Evolutionary conservation across 208 protist genomes (phyloP), one percentile per base, ranked within the genome.

Genomic region (Trypanosoma theileri): DNA sequence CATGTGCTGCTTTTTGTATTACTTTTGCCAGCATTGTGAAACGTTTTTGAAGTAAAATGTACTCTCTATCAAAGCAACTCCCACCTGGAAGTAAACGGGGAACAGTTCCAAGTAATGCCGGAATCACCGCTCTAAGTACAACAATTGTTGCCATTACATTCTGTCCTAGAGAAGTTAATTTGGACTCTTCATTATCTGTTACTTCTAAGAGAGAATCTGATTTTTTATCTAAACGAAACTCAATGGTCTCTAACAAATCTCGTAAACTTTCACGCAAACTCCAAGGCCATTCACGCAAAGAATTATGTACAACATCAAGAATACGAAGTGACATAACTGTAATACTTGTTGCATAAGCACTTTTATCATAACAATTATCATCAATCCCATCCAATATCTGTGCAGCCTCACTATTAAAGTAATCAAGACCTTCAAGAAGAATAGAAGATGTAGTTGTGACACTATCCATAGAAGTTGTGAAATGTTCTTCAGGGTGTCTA

Each of bases 1-100:
- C 81, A 70, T 80, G 74, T 16, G 81, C 78, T 13, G 78, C 73
- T 40, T 74, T 78, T 58, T 81, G 73, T 54, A 69, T 46, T 12
- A 84, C 11, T 31, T 71, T 74, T 4, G 75, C 68, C 42, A 84
- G 40, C 56, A 69, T 31, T 8, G 26, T 75, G 48, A 63, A 75
- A 24, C 78, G 77, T 26, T 69, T 68, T 10, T 75, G 73, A 46
- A 69, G 59, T 12, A 74, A 58, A 14, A 58, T 61, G 42, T 61
- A 67, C n/a, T 67, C 65, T 24, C 56, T 53, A 48, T 64, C 62
- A 48, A 71, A 68, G 57, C 71, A 59, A 56, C 66, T 66, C 52
- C 65, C 79, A 6, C 67, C 73, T 42, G 73, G 79, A 19, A 79
- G 45, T 17, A 81, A 42, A 41, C 69, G 71, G 44, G 60, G 54